phyloP scores from a whole-genome alignment of 768 basidiomycete species.

The Lepiota brunneoincarnata region DNA sequence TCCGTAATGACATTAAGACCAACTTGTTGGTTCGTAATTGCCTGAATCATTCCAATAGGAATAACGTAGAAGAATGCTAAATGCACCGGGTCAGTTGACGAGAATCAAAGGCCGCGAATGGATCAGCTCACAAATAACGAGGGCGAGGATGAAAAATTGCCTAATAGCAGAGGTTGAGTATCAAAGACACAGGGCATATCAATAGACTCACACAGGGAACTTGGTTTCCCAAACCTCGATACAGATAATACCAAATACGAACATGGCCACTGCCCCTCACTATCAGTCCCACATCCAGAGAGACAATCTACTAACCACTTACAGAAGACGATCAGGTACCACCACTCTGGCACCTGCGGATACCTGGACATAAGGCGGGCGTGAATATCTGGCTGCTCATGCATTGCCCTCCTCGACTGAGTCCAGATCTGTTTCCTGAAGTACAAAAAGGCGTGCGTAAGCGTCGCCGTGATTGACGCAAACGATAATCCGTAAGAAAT shows the following conservation, averaged over 20 bases:
- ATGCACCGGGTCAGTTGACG: neutral
- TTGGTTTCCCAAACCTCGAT: slow-evolving; percentile 72
- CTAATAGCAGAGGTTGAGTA: slow-evolving; percentile 14
- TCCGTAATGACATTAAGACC: slow-evolving; percentile 77
- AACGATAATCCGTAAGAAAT: slow-evolving; percentile 82
- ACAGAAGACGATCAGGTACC: slow-evolving; percentile 71
- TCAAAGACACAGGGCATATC: slow-evolving; percentile 12
- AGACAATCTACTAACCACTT: slow-evolving; percentile 28
- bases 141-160: slow-evolving; percentile 62
- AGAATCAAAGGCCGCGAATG: neutral
- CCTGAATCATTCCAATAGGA: slow-evolving; percentile 64
- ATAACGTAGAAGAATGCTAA: slow-evolving; percentile 63
- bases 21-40: slow-evolving; percentile 80
- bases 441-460: slow-evolving; percentile 69
- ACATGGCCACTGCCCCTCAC: slow-evolving; percentile 47
- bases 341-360: slow-evolving; percentile 79
- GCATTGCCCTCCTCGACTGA: slow-evolving; percentile 66
- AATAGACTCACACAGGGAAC: slow-evolving; percentile 63
- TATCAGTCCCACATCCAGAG: slow-evolving; percentile 6
- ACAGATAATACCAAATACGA: slow-evolving; percentile 63
- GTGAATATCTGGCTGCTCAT: slow-evolving; percentile 83
- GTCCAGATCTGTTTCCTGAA: slow-evolving; percentile 79
- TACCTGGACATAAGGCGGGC: slow-evolving; percentile 79
- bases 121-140: slow-evolving; percentile 47
- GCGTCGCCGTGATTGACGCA: slow-evolving; percentile 72